These are phyloP conservation scores for Fraxinus excelsior DNA, from an alignment of 257 asterid genomes.

Conservation along the genomic window DNA sequence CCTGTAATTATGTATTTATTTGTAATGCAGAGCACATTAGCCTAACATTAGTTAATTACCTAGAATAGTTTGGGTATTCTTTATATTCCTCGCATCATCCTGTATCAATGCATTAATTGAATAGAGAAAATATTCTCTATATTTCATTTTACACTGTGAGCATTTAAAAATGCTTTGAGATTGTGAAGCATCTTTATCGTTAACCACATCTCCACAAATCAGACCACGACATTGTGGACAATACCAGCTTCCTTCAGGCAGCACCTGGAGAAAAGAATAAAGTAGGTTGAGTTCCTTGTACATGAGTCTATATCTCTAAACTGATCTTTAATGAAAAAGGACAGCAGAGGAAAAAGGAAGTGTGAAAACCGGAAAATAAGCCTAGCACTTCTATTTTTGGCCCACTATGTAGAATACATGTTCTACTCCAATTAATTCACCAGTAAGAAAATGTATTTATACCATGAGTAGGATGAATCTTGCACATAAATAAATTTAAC, in stretches of 20 bases:
- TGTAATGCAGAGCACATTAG: too few relatives aligned
- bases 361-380: background rate
- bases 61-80: too few relatives aligned
- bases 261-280: conserved; percentile 56
- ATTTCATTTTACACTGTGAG: conserved; percentile 49
- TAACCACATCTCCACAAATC: conserved; percentile 73
- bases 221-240: conserved; percentile 91
- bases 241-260: conserved; percentile 98
- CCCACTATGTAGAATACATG: too few relatives aligned
- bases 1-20: too few relatives aligned
- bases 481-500: conserved; percentile 1
- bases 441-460: too few relatives aligned
- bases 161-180: conserved; percentile 59
- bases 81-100: too few relatives aligned
- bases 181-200: conserved; percentile 50
- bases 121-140: too few relatives aligned
- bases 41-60: too few relatives aligned
- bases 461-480: background rate
- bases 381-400: conserved; percentile 5
- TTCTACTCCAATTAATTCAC: too few relatives aligned
- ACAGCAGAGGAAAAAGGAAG: background rate
- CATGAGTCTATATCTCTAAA: conserved; percentile 11
- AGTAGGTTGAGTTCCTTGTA: conserved; percentile 22
- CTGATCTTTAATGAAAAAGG: conserved; percentile 17
- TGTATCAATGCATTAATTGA: too few relatives aligned